A percentile compares a stretch with the other conserved stretches of the same genome.
Evolutionary conservation across 2,329 filamentous ascomycete genomes (phyloP).

Genomic region (Aspergillus novoparasiticus): DNA sequence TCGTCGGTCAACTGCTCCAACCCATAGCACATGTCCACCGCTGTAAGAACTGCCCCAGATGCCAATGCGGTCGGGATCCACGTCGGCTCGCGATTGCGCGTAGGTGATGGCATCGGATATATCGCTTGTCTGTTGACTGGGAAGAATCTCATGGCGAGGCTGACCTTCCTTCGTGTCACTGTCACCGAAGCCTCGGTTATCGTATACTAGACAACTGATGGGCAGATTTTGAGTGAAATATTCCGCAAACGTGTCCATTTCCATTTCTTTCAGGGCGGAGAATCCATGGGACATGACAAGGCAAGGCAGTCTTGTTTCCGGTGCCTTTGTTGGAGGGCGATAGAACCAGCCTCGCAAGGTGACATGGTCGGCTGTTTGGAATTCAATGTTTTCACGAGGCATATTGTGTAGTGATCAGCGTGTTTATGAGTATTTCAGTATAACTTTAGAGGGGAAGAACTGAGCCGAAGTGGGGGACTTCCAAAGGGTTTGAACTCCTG

Average conservation of each 20-base stretch:
- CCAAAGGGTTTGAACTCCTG: no score
- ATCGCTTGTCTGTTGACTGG: slow-evolving; percentile 15
- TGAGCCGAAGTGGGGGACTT: no score
- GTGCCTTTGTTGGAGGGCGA: background rate
- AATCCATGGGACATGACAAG: background rate
- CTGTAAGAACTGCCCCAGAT: slow-evolving; percentile 43
- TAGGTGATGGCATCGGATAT: slow-evolving; percentile 43
- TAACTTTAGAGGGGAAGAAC: no score
- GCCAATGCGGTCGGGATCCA: slow-evolving; percentile 37
- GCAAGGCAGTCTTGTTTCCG: background rate
- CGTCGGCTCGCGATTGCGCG: slow-evolving; percentile 32
- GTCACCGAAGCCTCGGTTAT: slow-evolving; percentile 9
- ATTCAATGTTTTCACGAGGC: background rate
- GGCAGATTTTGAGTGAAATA: background rate
- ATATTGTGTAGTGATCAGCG: background rate
- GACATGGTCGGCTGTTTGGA: background rate
- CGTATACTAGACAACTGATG: background rate
- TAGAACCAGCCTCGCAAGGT: background rate
- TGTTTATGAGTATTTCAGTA: no score
- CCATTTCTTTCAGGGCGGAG: background rate
- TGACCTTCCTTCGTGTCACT: slow-evolving; percentile 25
- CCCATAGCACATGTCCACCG: slow-evolving; percentile 43
- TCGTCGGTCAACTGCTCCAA: slow-evolving; percentile 44
- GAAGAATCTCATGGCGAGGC: background rate
- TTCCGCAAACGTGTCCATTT: background rate